These are phyloP conservation scores for Apiospora phragmitis DNA, from an alignment of 2,329 filamentous ascomycete species.

Conservation along the genomic window DNA sequence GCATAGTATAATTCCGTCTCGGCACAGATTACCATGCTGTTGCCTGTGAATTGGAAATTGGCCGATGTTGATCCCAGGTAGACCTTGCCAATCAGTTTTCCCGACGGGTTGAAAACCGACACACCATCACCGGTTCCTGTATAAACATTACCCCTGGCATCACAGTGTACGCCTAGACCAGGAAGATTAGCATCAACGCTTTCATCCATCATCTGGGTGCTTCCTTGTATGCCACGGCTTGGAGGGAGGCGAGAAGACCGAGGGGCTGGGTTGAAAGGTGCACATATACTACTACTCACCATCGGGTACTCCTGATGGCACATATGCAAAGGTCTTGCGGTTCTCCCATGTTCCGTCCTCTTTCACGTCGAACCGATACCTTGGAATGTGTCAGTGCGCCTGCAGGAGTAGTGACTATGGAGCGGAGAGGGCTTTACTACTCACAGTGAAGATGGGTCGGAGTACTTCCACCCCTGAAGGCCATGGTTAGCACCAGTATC, in stretches of 20 bases:
- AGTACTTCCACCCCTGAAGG: slow-evolving; percentile 42
- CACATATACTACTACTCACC: slow-evolving; percentile 38
- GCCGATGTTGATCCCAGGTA: slow-evolving; percentile 46
- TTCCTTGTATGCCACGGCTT: neutral
- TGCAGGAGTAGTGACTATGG: neutral
- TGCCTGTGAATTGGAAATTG: slow-evolving; percentile 51
- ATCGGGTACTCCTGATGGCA: slow-evolving; percentile 56
- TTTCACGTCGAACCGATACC: slow-evolving; percentile 47
- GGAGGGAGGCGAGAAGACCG: neutral
- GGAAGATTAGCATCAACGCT: slow-evolving; percentile 25
- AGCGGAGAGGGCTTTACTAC: slow-evolving; percentile 18
- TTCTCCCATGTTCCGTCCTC: slow-evolving; percentile 48
- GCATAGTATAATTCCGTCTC: slow-evolving; percentile 43
- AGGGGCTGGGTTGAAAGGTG: neutral
- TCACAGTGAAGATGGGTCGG: slow-evolving; percentile 48
- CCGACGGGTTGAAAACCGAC: slow-evolving; percentile 49
- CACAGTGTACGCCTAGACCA: slow-evolving; percentile 53
- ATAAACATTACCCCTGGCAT: slow-evolving; percentile 57
- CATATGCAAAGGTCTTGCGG: slow-evolving; percentile 57
- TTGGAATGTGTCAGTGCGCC: slow-evolving; percentile 20
- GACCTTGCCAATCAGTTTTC: slow-evolving; percentile 57
- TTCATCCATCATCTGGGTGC: neutral
- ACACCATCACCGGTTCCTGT: slow-evolving; percentile 51
- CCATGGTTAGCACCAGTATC: slow-evolving; percentile 55
- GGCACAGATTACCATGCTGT: slow-evolving; percentile 42